These are phyloP conservation scores for Candida parachauliodes DNA, from an alignment of 805 yeast species.

Conservation along the genomic window DNA sequence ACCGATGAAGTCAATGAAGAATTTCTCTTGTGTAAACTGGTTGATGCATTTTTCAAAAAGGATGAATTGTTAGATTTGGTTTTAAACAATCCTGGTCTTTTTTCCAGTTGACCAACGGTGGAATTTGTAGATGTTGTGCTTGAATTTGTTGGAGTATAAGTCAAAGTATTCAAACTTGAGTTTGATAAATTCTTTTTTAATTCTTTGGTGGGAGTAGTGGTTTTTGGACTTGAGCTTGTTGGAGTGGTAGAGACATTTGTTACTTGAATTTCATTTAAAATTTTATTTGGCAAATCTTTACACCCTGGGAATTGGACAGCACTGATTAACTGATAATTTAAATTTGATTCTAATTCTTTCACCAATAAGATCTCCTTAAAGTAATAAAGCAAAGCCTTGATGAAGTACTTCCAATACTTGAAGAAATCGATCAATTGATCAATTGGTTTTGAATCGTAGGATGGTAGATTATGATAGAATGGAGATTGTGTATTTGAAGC, in stretches of 20 bases:
- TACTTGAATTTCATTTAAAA: slow-evolving; percentile 7
- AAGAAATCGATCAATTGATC: slow-evolving; percentile 35
- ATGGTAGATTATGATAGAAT: slow-evolving; percentile 36
- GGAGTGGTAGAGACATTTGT: neutral
- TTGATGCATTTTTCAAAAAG: slow-evolving; percentile 11
- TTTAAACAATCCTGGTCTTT: slow-evolving; percentile 22
- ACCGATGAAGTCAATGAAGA: slow-evolving; percentile 12
- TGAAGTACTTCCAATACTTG: slow-evolving; percentile 39
- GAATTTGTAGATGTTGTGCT: neutral
- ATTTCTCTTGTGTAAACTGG: slow-evolving; percentile 13
- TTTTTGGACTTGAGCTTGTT: slow-evolving; percentile 2
- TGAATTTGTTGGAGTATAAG: neutral
- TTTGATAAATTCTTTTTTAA: slow-evolving; percentile 10
- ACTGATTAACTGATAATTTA: slow-evolving; percentile 34
- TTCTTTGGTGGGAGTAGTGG: slow-evolving; percentile 11
- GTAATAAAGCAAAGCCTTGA: slow-evolving; percentile 34
- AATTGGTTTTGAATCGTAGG: slow-evolving; percentile 35
- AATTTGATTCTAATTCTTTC: slow-evolving; percentile 41
- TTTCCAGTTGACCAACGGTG: slow-evolving; percentile 2
- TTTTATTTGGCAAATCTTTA: slow-evolving; percentile 32
- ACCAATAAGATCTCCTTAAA: slow-evolving; percentile 44
- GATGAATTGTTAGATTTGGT: slow-evolving; percentile 18
- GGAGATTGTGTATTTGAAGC: slow-evolving; percentile 34
- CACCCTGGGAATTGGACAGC: slow-evolving; percentile 41
- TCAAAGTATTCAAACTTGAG: slow-evolving; percentile 8